Conservation (phyloP, 73 alveolate genomes). For the Paramecium pentaurelia region DNA sequence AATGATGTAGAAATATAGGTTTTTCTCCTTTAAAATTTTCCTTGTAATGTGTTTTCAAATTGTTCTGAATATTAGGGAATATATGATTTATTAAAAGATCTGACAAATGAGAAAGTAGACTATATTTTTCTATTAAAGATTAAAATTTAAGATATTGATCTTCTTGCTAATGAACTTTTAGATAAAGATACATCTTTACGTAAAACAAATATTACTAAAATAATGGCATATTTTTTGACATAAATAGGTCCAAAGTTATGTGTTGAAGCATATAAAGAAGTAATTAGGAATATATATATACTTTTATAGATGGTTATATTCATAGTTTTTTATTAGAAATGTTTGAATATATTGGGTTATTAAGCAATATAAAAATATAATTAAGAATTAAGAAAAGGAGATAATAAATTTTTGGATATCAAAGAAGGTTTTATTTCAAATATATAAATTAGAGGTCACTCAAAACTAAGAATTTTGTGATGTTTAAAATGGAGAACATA, state of each 20-base stretch:
- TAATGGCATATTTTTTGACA: conserved; percentile 43
- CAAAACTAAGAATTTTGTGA: conserved; percentile 11
- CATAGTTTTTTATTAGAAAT: not conserved
- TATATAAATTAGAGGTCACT: not conserved
- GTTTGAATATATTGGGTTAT: not conserved
- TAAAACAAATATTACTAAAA: conserved; percentile 48
- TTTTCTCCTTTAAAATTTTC: not conserved
- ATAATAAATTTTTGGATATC: not conserved
- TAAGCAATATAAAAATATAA: not conserved
- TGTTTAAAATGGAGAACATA: conserved; percentile 52
- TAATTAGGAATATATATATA: not conserved
- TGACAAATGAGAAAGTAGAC: not conserved
- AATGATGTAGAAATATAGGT: not conserved
- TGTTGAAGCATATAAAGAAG: conserved; percentile 48
- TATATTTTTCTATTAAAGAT: not conserved
- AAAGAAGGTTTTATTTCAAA: not conserved
- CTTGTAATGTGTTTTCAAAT: not conserved
- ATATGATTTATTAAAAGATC: not conserved
- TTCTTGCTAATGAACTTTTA: conserved; percentile 30
- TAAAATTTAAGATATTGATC: not conserved
- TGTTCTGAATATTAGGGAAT: not conserved
- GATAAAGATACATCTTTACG: conserved; percentile 34
- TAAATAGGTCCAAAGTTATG: conserved; percentile 26
- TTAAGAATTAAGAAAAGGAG: not conserved
- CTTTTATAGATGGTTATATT: not conserved